Evolutionary conservation across 2,329 filamentous ascomycete genomes (phyloP).

Genomic region (Pseudogymnoascus sp.): DNA sequence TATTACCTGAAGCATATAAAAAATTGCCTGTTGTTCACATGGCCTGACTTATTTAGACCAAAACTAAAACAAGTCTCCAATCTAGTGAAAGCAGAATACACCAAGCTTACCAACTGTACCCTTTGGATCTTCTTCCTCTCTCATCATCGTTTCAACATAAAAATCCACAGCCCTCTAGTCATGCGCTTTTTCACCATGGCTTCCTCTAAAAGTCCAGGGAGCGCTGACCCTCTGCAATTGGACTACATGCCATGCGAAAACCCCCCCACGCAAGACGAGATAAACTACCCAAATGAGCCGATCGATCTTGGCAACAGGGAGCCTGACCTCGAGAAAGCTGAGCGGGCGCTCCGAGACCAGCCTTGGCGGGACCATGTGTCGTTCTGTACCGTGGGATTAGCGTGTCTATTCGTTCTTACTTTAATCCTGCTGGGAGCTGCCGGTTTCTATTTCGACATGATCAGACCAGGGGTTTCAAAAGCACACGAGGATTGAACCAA

Average conservation of each 20-base stretch:
- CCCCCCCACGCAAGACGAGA: neutral
- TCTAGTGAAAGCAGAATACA: neutral
- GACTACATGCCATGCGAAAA: neutral
- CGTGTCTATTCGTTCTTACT: neutral
- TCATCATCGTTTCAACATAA: neutral
- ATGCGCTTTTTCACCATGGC: neutral
- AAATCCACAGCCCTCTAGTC: neutral
- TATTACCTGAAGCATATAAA: neutral
- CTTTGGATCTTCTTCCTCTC: neutral
- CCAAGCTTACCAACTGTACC: neutral
- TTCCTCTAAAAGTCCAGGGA: neutral
- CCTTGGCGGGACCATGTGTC: neutral
- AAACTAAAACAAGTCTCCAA: neutral
- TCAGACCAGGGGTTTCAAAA: neutral
- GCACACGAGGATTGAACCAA: neutral
- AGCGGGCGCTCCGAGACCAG: neutral
- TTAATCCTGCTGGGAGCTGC: neutral
- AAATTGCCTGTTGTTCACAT: neutral
- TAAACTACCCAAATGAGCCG: too few relatives aligned
- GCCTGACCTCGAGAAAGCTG: neutral
- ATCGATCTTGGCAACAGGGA: neutral
- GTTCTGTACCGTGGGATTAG: neutral
- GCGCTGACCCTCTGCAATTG: neutral
- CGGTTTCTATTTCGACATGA: neutral
- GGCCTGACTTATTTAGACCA: neutral